Percentiles rank a stretch among this genome's conserved stretches.
phyloP scores from a whole-genome alignment of 805 yeast species.

The Lachancea thermotolerans region DNA sequence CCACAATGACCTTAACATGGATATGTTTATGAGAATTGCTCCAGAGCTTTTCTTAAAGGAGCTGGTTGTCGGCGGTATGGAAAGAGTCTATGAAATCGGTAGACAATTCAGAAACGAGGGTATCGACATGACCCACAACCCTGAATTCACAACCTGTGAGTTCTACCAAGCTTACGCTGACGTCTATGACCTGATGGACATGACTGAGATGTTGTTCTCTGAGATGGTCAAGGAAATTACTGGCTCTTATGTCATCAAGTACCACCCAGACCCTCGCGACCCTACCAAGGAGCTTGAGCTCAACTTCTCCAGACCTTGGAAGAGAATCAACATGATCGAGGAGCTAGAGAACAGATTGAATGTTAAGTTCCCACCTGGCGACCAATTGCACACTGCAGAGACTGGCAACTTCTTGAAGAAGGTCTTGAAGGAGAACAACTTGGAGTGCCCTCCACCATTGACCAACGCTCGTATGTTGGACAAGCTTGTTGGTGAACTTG shows the following conservation, averaged over 20 bases:
- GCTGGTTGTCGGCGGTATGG: constrained; percentile 96
- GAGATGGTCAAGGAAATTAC: constrained; percentile 96
- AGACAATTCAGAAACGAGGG: constrained; percentile 99
- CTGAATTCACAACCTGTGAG: constrained; percentile 98
- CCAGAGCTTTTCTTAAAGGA: constrained; percentile 96
- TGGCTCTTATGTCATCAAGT: constrained; percentile 77
- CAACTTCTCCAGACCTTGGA: constrained; percentile 96
- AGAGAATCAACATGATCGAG: constrained; percentile 95
- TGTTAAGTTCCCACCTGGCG: constrained; percentile 93
- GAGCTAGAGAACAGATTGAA: constrained; percentile 81
- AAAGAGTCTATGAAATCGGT: constrained; percentile 96
- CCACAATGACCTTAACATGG: constrained; percentile 93
- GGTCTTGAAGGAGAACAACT: constrained; percentile 66
- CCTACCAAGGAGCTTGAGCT: constrained; percentile 72
- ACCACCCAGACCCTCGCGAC: constrained; percentile 95
- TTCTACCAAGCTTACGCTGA: constrained; percentile 97
- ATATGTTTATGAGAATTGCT: constrained; percentile 96
- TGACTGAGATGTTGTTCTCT: constrained; percentile 86
- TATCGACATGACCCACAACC: constrained; percentile 97
- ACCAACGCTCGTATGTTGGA: constrained; percentile 99
- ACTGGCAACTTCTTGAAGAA: constrained; percentile 85
- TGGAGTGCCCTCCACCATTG: constrained; percentile 85
- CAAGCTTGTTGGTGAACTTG: constrained; percentile 94
- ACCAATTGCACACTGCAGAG: constrained; percentile 87
- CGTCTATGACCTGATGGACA: constrained; percentile 87